phyloP scores from a whole-genome alignment of 2,329 filamentous ascomycete species.

The Fusarium brevicatenulatum region DNA sequence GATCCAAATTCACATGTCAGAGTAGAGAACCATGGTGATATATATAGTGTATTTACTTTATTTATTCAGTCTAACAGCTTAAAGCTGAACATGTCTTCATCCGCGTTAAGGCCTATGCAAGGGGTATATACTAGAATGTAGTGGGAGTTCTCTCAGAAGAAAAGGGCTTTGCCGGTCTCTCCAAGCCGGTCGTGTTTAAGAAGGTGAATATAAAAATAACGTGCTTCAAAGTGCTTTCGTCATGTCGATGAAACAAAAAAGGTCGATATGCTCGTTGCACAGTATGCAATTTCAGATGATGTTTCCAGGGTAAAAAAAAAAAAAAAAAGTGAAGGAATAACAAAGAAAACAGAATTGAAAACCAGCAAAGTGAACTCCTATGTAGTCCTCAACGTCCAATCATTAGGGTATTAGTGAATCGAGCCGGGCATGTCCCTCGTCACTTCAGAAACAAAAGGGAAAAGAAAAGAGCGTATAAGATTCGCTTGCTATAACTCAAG shows the following conservation, averaged over 20 bases:
- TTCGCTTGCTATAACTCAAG: conserved; percentile 52
- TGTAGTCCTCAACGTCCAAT: conserved; percentile 42
- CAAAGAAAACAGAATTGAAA: conserved; percentile 11
- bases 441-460: background rate
- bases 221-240: conserved; percentile 30
- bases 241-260: conserved; percentile 8
- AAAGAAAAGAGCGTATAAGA: background rate
- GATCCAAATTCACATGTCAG: background rate
- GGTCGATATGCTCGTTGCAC: conserved; percentile 26
- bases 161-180: conserved; percentile 12
- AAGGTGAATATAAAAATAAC: conserved; percentile 22
- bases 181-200: conserved; percentile 21
- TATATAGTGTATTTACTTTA: conserved; percentile 1
- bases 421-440: conserved; percentile 9
- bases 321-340: conserved; percentile 5
- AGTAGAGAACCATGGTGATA: background rate
- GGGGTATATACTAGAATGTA: conserved; percentile 52
- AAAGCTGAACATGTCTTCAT: conserved; percentile 38
- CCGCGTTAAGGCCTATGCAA: conserved; percentile 49
- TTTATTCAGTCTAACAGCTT: conserved; percentile 38
- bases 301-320: conserved; percentile 14
- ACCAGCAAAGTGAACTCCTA: conserved; percentile 39
- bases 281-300: conserved; percentile 40
- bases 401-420: conserved; percentile 34
- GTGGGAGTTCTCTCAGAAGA: conserved; percentile 30